Conservation (phyloP, 1,139 yeast species). For the Petasospora fabianii region DNA sequence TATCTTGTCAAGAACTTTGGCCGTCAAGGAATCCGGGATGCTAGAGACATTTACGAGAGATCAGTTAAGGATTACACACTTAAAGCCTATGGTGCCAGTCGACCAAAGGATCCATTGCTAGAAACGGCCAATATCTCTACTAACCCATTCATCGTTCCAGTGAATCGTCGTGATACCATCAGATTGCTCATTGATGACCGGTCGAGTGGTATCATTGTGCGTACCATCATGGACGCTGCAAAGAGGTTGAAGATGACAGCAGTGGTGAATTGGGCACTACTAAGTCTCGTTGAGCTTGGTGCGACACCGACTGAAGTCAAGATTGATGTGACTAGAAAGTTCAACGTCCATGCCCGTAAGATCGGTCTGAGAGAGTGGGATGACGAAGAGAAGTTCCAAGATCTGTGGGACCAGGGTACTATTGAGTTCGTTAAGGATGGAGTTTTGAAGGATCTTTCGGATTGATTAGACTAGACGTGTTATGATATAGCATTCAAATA, state of each 20-base stretch:
- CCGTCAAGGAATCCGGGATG: slow-evolving; percentile 6
- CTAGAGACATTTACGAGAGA: slow-evolving; percentile 12
- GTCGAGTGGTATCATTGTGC: slow-evolving; percentile 9
- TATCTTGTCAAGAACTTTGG: slow-evolving; percentile 12
- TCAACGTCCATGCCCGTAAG: slow-evolving; percentile 4
- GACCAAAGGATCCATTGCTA: slow-evolving; percentile 7
- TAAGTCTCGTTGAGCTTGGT: slow-evolving; percentile 13
- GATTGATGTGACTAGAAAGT: slow-evolving; percentile 13
- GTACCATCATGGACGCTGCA: slow-evolving; percentile 17
- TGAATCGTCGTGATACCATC: slow-evolving; percentile 3
- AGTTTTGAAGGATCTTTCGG: slow-evolving; percentile 5
- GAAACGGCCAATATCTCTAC: slow-evolving; percentile 3
- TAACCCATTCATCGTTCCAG: slow-evolving; percentile 13
- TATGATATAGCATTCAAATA: neutral
- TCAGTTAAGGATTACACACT: slow-evolving; percentile 10
- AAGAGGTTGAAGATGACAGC: slow-evolving; percentile 6
- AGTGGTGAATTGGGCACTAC: slow-evolving; percentile 12
- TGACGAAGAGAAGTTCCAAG: slow-evolving; percentile 3
- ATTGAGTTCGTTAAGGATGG: slow-evolving; percentile 8
- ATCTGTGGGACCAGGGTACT: slow-evolving; percentile 8
- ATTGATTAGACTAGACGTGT: slow-evolving; percentile 1
- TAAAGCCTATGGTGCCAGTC: slow-evolving; percentile 7
- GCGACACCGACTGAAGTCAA: slow-evolving; percentile 12
- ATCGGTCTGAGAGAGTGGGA: slow-evolving; percentile 15
- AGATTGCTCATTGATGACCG: slow-evolving; percentile 6